These are phyloP conservation scores for Aspergillus sp. DNA, from an alignment of 2,329 filamentous ascomycete genomes.

Conservation along the genomic window DNA sequence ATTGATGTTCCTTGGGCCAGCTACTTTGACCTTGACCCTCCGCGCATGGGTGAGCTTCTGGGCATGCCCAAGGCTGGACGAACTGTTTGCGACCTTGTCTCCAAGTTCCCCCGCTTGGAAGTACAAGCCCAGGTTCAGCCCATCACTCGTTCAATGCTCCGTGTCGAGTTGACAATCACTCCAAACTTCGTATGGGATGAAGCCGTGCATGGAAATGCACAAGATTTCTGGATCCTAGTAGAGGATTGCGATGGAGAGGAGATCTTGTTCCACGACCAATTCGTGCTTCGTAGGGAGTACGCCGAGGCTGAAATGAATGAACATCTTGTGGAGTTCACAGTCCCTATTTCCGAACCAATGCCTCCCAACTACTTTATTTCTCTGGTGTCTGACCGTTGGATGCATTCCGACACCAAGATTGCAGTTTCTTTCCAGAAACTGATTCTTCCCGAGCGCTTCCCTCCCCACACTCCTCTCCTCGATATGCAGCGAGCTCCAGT, in stretches of 20 bases:
- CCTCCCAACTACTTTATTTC: conserved; percentile 98
- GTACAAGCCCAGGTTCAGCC: conserved; percentile 92
- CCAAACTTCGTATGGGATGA: conserved; percentile 97
- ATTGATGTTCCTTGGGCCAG: conserved; percentile 90
- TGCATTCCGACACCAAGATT: conserved; percentile 92
- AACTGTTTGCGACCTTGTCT: conserved; percentile 76
- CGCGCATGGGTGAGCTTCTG: conserved; percentile 90
- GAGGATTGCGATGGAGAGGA: conserved; percentile 98
- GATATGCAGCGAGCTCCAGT: conserved; percentile 90
- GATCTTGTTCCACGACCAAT: conserved; percentile 90
- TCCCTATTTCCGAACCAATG: conserved; percentile 95
- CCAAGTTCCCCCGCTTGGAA: conserved; percentile 89
- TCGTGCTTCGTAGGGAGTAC: conserved; percentile 85
- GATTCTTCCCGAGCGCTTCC: conserved; percentile 90
- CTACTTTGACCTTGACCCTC: conserved; percentile 95
- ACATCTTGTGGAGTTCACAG: conserved; percentile 92
- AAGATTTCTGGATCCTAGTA: conserved; percentile 95
- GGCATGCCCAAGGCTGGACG: conserved; percentile 85
- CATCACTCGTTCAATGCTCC: conserved; percentile 87
- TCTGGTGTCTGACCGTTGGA: conserved; percentile 92
- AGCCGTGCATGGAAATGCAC: conserved; percentile 75
- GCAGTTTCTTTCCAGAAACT: conserved; percentile 94
- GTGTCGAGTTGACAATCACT: conserved; percentile 83
- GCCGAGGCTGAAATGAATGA: conserved; percentile 81
- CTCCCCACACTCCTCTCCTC: conserved; percentile 83